Base-by-base conservation (phyloP, 2,329 filamentous ascomycete species). In the Claviceps spartinae region DNA sequence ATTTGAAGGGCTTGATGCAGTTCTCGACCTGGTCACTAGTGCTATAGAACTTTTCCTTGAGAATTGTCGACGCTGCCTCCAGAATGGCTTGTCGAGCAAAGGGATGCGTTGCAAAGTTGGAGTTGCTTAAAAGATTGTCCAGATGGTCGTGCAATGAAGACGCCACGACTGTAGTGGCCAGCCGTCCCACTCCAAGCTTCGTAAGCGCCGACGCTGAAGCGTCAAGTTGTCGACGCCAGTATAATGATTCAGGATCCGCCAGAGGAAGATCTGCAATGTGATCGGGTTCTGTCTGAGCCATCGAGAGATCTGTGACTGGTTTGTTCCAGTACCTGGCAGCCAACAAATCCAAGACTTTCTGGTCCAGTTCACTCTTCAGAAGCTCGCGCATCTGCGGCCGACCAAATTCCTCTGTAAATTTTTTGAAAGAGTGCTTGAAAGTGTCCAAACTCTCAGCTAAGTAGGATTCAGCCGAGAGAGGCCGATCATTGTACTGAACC, bases 1-100 rank as follows among this genome's bases (percentile, higher is more conserved):
- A 97, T 65, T 98, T 98, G 74, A 91, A 98, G 0, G 94, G 93
- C 68, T 98, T 98, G 69, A 98, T 94, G 65, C 91, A 98, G 64
- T 97, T 97, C 67, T 98, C 93, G 1, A 98, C 87, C 69, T 97
- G 93, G 62, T 98, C 94, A 56, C 87, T 93, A 1, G 94, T 98
- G 68, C 91, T 93, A 70, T 96, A 97, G 57, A 95, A 95, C 14
- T 91, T 78, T 62, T 98, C 93, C 58, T 93, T 93, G 13, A 98
- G 72, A 50, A 98, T 97, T 26, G 82, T 85, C 0, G 88, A 86
- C 1, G 89, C 88, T 1, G 93, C 90, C 60, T 96, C 89, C 47
- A 82, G 86, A 58, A 98, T 97, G n/a, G 88, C 87, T 66, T 93
- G 83, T 38, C 88, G 84, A 9, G 93, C 93, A 61, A 93, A 95